A percentile compares a stretch with the other conserved stretches of the same genome.
Evolutionary conservation across 2,329 filamentous ascomycete species (phyloP).

Genomic region (Verticillium klebahnii): DNA sequence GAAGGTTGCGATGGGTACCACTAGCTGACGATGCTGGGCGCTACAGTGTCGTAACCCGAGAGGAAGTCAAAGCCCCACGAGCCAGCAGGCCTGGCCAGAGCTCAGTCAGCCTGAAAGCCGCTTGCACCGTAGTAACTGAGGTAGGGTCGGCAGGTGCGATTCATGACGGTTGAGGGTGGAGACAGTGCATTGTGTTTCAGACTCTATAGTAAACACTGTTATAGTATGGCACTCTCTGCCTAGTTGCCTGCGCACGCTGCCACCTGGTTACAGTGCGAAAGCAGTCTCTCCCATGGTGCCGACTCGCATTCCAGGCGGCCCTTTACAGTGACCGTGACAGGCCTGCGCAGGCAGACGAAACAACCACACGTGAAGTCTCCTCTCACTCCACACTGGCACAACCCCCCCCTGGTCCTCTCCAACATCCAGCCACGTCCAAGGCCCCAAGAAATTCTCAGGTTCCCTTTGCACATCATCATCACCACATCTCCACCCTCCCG

Average conservation of each 20-base stretch:
- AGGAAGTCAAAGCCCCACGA: background rate
- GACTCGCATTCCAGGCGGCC: background rate
- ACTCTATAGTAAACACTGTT: background rate
- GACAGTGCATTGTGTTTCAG: background rate
- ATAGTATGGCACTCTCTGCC: background rate
- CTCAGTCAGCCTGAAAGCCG: background rate
- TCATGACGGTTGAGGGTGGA: background rate
- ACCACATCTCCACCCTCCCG: constrained; percentile 8
- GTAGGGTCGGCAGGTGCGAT: background rate
- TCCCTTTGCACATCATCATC: constrained; percentile 13
- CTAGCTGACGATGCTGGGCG: too few species aligned
- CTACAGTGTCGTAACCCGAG: too few species aligned
- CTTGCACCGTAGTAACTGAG: too few species aligned
- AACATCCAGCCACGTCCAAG: background rate
- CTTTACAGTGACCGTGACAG: background rate
- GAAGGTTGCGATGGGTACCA: too few species aligned
- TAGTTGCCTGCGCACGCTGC: background rate
- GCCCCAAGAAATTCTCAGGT: constrained; percentile 8
- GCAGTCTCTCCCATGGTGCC: background rate
- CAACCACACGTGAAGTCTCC: background rate
- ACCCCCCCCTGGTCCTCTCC: background rate
- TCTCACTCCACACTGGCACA: background rate
- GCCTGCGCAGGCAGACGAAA: background rate
- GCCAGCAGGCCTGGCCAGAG: background rate
- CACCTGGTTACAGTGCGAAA: background rate